These are phyloP conservation scores for Colletotrichum spinosum DNA, from an alignment of 2,329 filamentous ascomycete genomes.

Conservation along the genomic window DNA sequence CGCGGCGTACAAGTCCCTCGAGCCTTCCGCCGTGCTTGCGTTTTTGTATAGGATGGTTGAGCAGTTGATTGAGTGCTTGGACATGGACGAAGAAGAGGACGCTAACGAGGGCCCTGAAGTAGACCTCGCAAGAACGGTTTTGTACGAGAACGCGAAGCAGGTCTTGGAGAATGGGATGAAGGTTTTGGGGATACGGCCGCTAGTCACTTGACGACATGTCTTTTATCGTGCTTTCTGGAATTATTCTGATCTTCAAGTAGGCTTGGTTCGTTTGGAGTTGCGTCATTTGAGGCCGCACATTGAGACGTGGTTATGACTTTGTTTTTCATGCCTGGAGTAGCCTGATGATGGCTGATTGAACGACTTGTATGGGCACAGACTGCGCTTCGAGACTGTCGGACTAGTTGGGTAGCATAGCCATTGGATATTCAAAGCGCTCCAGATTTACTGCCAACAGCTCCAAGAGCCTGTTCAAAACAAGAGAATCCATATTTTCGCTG, in stretches of 20 bases:
- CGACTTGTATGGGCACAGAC: too few relatives aligned
- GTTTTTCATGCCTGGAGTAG: background rate
- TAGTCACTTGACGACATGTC: background rate
- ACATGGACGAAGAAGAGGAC: slow-evolving; percentile 25
- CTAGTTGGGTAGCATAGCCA: too few relatives aligned
- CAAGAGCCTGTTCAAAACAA: too few relatives aligned
- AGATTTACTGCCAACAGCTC: too few relatives aligned
- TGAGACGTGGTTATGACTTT: too few relatives aligned
- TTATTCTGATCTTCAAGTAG: background rate
- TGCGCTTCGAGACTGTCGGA: too few relatives aligned
- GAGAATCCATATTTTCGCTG: too few relatives aligned
- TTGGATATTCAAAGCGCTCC: too few relatives aligned
- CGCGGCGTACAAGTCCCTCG: slow-evolving; percentile 74
- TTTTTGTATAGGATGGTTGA: slow-evolving; percentile 57
- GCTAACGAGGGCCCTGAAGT: slow-evolving; percentile 56
- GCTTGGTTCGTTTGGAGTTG: slow-evolving; percentile 1
- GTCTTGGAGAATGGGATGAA: slow-evolving; percentile 75
- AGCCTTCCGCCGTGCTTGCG: slow-evolving; percentile 73
- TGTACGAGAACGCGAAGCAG: slow-evolving; percentile 72
- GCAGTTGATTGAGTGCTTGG: slow-evolving; percentile 20
- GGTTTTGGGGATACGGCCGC: slow-evolving; percentile 59
- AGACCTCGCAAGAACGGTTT: slow-evolving; percentile 68
- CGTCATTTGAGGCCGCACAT: background rate
- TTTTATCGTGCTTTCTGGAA: background rate
- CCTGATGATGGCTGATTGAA: slow-evolving; percentile 1